Conservation (phyloP, 1,139 yeast genomes). For the Kurtzmaniella quercitrusa region DNA sequence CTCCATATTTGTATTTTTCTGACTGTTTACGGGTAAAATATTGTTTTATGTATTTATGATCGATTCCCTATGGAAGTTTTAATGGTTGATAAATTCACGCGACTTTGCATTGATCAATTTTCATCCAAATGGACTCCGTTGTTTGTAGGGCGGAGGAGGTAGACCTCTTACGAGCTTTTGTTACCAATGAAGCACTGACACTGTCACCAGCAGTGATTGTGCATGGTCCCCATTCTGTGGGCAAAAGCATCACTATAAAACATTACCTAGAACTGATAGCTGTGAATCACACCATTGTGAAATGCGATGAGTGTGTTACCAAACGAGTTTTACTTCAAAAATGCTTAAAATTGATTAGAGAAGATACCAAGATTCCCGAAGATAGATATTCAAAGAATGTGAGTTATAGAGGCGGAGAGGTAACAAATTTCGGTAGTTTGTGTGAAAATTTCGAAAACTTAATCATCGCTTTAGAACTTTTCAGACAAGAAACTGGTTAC, state of each 20-base stretch:
- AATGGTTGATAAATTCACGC: no score
- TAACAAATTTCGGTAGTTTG: constrained; percentile 14
- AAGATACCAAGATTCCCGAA: constrained; percentile 23
- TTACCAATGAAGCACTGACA: constrained; percentile 16
- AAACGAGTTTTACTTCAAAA: constrained; percentile 34
- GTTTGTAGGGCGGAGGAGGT: constrained; percentile 23
- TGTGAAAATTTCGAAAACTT: constrained; percentile 50
- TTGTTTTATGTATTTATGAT: background rate
- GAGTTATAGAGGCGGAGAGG: constrained; percentile 17
- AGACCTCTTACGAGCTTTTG: constrained; percentile 25
- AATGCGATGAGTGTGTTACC: constrained; percentile 41
- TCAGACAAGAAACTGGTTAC: constrained; percentile 28
- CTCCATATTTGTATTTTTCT: no score
- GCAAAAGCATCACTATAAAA: constrained; percentile 32
- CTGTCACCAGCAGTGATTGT: constrained; percentile 30
- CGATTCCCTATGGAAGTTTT: no score
- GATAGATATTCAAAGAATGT: constrained; percentile 10
- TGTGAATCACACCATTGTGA: constrained; percentile 22
- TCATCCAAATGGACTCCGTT: background rate
- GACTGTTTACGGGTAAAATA: no score
- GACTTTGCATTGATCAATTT: no score
- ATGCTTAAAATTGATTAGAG: constrained; percentile 26
- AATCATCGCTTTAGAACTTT: constrained; percentile 34
- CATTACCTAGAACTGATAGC: constrained; percentile 20
- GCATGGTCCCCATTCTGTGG: constrained; percentile 40